A percentile compares a stretch with the other conserved stretches of the same genome.
Conservation (phyloP, 2,329 filamentous ascomycete genomes). For the Fusarium neocosmosporiellum region DNA sequence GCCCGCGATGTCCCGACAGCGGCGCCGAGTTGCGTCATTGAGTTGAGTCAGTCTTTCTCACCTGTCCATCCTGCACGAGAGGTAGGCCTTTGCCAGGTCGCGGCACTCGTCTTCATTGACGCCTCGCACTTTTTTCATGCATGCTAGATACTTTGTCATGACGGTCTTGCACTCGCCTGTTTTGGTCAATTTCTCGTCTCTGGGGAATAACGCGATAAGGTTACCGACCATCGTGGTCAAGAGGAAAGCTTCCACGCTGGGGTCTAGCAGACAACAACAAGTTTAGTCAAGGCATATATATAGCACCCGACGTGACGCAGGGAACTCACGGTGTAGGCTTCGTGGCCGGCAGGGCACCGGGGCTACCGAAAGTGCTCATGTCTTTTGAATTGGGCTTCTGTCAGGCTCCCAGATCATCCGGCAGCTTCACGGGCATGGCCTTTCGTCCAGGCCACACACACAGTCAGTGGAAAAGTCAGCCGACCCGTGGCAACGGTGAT, state of each 20-base stretch:
- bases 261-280: slow-evolving; percentile 64
- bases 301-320: background rate
- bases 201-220: background rate
- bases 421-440: slow-evolving; percentile 13
- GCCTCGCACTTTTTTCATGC: slow-evolving; percentile 85
- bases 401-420: slow-evolving; percentile 13
- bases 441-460: background rate
- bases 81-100: slow-evolving; percentile 85
- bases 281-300: slow-evolving; percentile 27
- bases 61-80: slow-evolving; percentile 95
- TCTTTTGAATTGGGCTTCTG: slow-evolving; percentile 23
- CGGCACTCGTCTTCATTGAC: slow-evolving; percentile 90
- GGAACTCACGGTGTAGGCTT: slow-evolving; percentile 74
- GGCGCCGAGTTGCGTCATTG: slow-evolving; percentile 24
- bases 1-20: slow-evolving; percentile 30
- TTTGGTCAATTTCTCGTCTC: slow-evolving; percentile 10
- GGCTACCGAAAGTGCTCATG: slow-evolving; percentile 76
- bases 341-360: slow-evolving; percentile 71
- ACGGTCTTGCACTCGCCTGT: slow-evolving; percentile 91
- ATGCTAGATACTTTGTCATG: slow-evolving; percentile 86
- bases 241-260: slow-evolving; percentile 90
- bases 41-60: slow-evolving; percentile 56
- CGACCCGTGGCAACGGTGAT: slow-evolving; percentile 34
- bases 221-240: slow-evolving; percentile 81
- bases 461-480: slow-evolving; percentile 27